These are phyloP conservation scores for Podila horticola DNA, from an alignment of 192 early-diverging fungal species.

Conservation along the genomic window DNA sequence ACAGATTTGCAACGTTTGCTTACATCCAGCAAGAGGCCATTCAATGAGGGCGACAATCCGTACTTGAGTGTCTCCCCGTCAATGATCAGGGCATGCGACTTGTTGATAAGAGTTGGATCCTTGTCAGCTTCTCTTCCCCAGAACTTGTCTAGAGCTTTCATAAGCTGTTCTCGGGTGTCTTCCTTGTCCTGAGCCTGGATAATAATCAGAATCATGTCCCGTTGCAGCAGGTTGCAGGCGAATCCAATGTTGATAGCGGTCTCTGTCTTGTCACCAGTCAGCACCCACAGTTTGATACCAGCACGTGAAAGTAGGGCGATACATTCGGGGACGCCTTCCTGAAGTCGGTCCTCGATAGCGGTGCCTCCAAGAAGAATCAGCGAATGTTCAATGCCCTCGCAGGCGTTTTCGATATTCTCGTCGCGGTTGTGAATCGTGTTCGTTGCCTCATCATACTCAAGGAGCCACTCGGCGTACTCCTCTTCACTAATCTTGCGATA, in stretches of 20 bases:
- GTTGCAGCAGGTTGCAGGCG: conserved; percentile 88
- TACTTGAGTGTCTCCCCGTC: conserved; percentile 91
- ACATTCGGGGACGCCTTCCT: conserved; percentile 96
- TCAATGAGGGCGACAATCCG: conserved; percentile 71
- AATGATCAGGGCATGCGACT: conserved; percentile 79
- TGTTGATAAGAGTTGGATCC: conserved; percentile 37
- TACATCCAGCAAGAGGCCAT: conserved; percentile 73
- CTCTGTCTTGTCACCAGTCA: conserved; percentile 97
- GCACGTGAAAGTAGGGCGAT: conserved; percentile 86
- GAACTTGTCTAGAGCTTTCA: conserved; percentile 72
- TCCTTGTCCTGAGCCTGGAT: conserved; percentile 69
- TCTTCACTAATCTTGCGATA: conserved; percentile 76
- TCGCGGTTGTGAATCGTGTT: conserved; percentile 83
- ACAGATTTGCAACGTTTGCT: conserved; percentile 87
- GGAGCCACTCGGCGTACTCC: conserved; percentile 77
- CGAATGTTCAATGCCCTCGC: conserved; percentile 82
- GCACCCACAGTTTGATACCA: conserved; percentile 96
- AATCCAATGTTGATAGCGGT: conserved; percentile 99
- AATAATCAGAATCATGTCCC: conserved; percentile 86
- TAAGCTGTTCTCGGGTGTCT: conserved; percentile 71
- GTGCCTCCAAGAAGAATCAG: conserved; percentile 93
- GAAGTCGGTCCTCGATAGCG: conserved; percentile 97
- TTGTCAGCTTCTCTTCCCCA: conserved; percentile 42
- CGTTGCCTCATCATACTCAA: conserved; percentile 78
- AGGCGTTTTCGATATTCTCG: conserved; percentile 77